Conservation (phyloP, 2,329 filamentous ascomycete genomes). For the Bertia moriformis region DNA sequence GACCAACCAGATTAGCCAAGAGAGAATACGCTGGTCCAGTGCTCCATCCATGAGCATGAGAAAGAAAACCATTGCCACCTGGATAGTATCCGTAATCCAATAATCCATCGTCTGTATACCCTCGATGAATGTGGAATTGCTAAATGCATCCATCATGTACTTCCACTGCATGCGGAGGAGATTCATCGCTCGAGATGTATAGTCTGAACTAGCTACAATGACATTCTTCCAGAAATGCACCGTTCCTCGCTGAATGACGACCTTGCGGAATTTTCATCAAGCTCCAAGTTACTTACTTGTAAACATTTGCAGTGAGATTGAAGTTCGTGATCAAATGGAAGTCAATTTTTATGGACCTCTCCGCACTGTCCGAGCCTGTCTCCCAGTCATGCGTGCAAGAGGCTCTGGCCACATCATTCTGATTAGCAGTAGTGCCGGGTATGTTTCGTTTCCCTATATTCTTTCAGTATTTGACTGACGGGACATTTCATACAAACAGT, state of each 20-base stretch:
- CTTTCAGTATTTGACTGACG: neutral
- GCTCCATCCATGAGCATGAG: too few species aligned
- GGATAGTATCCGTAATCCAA: too few species aligned
- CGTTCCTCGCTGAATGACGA: neutral
- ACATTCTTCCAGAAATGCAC: neutral
- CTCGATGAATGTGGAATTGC: too few species aligned
- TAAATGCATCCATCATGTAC: too few species aligned
- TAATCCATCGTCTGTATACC: too few species aligned
- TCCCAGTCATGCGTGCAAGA: neutral
- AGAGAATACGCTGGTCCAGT: too few species aligned
- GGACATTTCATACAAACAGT: neutral
- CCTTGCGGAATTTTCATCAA: too few species aligned
- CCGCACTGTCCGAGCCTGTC: neutral
- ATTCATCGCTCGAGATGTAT: too few species aligned
- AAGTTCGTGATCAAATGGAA: neutral
- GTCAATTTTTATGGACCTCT: neutral
- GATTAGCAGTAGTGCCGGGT: neutral
- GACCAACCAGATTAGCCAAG: too few species aligned
- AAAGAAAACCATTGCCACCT: too few species aligned
- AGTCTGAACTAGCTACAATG: neutral
- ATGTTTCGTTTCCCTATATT: neutral
- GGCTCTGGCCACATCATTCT: neutral
- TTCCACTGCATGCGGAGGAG: too few species aligned
- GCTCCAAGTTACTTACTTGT: neutral
- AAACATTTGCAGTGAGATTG: neutral